Percentiles rank a stretch among this genome's conserved stretches.
These are phyloP conservation scores for Zizania palustris DNA, from an alignment of 202 grass and related monocot species.

Conservation along the genomic window DNA sequence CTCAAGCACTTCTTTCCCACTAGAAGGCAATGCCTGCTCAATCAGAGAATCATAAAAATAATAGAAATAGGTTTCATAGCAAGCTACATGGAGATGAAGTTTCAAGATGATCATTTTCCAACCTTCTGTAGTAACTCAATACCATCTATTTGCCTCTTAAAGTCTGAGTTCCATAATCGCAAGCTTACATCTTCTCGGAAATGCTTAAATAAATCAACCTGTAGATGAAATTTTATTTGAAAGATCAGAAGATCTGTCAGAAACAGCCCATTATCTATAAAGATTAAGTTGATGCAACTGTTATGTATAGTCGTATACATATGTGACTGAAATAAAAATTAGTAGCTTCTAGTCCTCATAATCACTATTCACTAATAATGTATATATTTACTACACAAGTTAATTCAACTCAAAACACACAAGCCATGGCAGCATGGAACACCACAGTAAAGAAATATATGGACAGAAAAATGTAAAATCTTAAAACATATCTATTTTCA, in stretches of 20 bases:
- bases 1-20: conserved; percentile 80
- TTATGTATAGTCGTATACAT: background rate
- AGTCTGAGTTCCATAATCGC: conserved; percentile 88
- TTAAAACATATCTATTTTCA: conserved; percentile 9
- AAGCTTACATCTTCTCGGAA: conserved; percentile 93
- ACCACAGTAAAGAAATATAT: conserved; percentile 1
- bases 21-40: conserved; percentile 71
- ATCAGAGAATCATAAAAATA: conserved; percentile 21
- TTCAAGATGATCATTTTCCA: conserved; percentile 32
- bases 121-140: conserved; percentile 98
- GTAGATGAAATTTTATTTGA: conserved; percentile 22
- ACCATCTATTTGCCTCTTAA: conserved; percentile 99
- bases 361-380: background rate
- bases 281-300: background rate
- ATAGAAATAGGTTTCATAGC: conserved; percentile 2
- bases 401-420: background rate
- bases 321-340: background rate
- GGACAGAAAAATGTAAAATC: conserved; percentile 16
- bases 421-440: conserved; percentile 11
- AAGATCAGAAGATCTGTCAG: background rate
- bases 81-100: conserved; percentile 12
- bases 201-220: conserved; percentile 95
- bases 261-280: background rate
- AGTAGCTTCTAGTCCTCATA: background rate
- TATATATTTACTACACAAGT: background rate